Percentiles rank a stretch among this genome's conserved stretches.
Conservation (phyloP, 306 rosid species). For the Cucurbita maxima region DNA sequence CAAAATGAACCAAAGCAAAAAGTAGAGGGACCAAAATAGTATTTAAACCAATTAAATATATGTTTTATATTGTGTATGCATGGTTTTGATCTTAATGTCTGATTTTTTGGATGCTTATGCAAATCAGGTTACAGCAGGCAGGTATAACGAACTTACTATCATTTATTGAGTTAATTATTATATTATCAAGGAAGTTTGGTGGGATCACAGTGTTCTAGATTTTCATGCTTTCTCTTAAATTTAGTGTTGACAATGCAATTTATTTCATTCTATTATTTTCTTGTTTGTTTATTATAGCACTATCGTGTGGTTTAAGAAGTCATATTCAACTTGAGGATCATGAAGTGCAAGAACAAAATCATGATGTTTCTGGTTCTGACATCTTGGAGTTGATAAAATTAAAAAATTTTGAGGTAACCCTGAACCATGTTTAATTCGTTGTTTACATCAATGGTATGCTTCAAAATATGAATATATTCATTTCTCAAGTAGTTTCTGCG, state of each 20-base stretch:
- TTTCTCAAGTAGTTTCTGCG: slow-evolving; percentile 20
- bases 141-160: not conserved
- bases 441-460: not conserved
- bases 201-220: not conserved
- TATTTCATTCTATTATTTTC: not conserved
- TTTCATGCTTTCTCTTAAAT: slow-evolving; percentile 6
- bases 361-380: slow-evolving; percentile 48
- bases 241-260: slow-evolving; percentile 12
- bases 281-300: slow-evolving; percentile 29
- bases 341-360: slow-evolving; percentile 27
- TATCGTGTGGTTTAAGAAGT: slow-evolving; percentile 20
- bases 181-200: not conserved
- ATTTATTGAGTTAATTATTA: not conserved
- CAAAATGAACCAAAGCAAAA: not conserved
- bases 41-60: not conserved
- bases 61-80: not conserved
- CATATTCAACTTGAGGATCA: slow-evolving; percentile 22
- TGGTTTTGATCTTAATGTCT: not conserved
- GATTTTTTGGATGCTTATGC: not conserved
- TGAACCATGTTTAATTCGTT: slow-evolving; percentile 11
- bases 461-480: not conserved
- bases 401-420: slow-evolving; percentile 58
- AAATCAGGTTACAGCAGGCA: not conserved
- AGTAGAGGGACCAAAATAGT: not conserved
- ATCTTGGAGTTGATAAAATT: slow-evolving; percentile 52